phyloP scores from a whole-genome alignment of 805 yeast genomes.

The Yarrowia porcina region DNA sequence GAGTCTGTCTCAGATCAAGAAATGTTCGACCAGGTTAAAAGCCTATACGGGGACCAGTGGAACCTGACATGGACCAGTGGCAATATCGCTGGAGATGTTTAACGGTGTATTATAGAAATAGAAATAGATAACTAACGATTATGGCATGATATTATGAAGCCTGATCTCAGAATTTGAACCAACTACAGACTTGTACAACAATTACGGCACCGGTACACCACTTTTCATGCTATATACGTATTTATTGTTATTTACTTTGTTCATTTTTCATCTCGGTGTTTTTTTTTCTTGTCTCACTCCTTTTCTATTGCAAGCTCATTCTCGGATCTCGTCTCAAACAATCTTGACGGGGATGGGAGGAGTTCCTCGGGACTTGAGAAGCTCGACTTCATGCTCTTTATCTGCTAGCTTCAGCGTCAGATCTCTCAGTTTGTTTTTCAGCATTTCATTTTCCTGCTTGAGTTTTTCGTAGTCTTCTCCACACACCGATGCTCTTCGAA shows the following conservation, averaged over 20 bases:
- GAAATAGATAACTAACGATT: conserved; percentile 1
- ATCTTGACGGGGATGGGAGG: conserved; percentile 15
- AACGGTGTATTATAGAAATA: not conserved
- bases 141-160: no score
- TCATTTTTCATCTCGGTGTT: not conserved
- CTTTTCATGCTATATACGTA: no score
- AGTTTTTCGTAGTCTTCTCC: conserved; percentile 29
- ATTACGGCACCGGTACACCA: no score
- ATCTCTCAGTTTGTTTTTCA: conserved; percentile 36
- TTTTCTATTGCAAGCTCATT: not conserved
- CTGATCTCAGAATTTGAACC: no score
- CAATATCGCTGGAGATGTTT: conserved; percentile 12
- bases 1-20: conserved; percentile 30
- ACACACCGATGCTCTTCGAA: conserved; percentile 30
- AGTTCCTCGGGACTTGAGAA: not conserved
- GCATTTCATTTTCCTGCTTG: conserved; percentile 34
- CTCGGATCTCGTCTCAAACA: not conserved
- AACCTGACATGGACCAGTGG: conserved; percentile 24
- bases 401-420: conserved; percentile 30
- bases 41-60: conserved; percentile 23
- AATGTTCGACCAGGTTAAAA: conserved; percentile 8
- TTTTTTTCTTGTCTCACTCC: not conserved
- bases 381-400: conserved; percentile 19
- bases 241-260: conserved; percentile 10
- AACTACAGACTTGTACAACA: no score